Evolutionary conservation across 306 rosid species (phyloP).

Genomic region (Pachyrhizus erosus): DNA sequence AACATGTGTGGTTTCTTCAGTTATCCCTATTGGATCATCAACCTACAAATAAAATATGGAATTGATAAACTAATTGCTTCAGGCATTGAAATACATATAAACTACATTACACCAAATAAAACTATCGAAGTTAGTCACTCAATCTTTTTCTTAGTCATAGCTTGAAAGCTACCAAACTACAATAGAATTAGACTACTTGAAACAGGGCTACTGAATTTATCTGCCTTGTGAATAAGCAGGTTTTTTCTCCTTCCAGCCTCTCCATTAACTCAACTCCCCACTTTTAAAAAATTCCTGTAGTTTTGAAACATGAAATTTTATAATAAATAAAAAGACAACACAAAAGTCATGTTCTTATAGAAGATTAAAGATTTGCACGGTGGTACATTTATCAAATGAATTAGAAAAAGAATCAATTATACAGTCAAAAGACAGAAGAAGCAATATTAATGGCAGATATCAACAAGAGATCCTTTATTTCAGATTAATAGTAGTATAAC

Average conservation of each 20-base stretch:
- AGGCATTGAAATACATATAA: not conserved
- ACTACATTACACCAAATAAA: not conserved
- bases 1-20: conserved; percentile 63
- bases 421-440: not conserved
- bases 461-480: not conserved
- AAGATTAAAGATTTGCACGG: not conserved
- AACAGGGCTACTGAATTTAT: not conserved
- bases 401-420: not conserved
- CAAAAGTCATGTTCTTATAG: not conserved
- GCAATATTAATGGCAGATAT: not conserved
- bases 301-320: not conserved
- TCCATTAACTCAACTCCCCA: not conserved
- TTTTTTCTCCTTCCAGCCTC: not conserved
- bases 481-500: not conserved
- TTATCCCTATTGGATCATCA: conserved; percentile 61
- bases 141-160: not conserved
- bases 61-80: conserved; percentile 29
- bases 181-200: not conserved
- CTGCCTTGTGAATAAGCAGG: not conserved
- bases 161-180: conserved; percentile 15
- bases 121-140: not conserved
- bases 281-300: not conserved
- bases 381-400: not conserved
- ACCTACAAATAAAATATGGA: conserved; percentile 49
- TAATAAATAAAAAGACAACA: not conserved